Evolutionary conservation across 805 yeast genomes (phyloP).

Genomic region (Teunomyces barrocoloradensis): DNA sequence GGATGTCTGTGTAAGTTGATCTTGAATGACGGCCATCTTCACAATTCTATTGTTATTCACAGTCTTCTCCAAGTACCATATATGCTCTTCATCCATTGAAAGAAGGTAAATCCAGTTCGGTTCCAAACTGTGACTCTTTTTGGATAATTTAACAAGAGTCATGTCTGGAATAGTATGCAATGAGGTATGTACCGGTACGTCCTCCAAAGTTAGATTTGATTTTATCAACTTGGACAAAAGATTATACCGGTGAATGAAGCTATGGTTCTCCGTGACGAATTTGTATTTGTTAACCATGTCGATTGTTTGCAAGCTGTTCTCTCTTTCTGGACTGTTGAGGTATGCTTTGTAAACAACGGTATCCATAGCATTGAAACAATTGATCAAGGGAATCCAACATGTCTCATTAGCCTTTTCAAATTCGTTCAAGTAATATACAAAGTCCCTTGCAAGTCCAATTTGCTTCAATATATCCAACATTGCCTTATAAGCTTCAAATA

Average conservation of each 20-base stretch:
- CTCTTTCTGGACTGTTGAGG: not conserved
- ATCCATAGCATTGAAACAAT: constrained; percentile 14
- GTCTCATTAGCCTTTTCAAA: constrained; percentile 36
- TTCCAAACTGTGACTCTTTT: not conserved
- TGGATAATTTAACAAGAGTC: not conserved
- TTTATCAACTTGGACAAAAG: not conserved
- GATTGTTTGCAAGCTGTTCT: not conserved
- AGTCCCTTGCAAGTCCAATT: constrained; percentile 59
- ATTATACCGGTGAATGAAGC: not conserved
- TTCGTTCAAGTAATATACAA: constrained; percentile 54
- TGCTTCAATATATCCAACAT: constrained; percentile 41
- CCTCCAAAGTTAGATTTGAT: not conserved
- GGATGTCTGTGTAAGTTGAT: not conserved
- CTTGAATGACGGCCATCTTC: not conserved
- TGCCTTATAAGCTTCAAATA: constrained; percentile 37
- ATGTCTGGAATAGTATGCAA: not conserved
- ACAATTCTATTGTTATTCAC: not conserved
- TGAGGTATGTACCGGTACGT: not conserved
- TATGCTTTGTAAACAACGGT: constrained; percentile 4
- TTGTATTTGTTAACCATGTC: not conserved
- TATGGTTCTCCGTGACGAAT: not conserved
- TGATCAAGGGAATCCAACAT: constrained; percentile 22
- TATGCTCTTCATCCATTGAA: not conserved
- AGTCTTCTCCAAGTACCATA: not conserved
- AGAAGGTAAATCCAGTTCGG: constrained; percentile 2